Conservation (phyloP, 2,329 filamentous ascomycete genomes). For the Colletotrichum shisoi region DNA sequence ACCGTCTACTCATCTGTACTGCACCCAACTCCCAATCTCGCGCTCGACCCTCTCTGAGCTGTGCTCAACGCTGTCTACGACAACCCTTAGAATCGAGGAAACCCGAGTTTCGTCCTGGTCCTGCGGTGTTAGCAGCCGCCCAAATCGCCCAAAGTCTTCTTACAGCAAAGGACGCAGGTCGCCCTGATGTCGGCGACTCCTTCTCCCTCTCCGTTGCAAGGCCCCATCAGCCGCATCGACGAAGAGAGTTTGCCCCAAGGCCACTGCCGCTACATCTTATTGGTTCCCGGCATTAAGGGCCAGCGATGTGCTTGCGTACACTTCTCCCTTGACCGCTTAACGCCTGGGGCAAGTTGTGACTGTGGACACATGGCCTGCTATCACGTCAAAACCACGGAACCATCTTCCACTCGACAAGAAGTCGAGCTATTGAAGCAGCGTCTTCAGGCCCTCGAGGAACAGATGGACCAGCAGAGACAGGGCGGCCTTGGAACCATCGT, state of each 20-base stretch:
- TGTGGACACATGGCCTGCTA: slow-evolving; percentile 69
- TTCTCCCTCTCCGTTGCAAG: slow-evolving; percentile 44
- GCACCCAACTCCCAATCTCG: slow-evolving; percentile 8
- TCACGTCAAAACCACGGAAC: slow-evolving; percentile 60
- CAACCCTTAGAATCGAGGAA: background rate
- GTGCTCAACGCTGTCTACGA: background rate
- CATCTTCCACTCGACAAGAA: slow-evolving; percentile 55
- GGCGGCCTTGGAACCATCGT: slow-evolving; percentile 53
- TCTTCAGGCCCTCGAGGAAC: slow-evolving; percentile 55
- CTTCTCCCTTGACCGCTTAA: slow-evolving; percentile 62
- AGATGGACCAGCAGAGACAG: slow-evolving; percentile 50
- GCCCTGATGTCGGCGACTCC: slow-evolving; percentile 43
- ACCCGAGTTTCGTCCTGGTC: background rate
- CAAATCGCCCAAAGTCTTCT: background rate
- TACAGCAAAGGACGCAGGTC: background rate
- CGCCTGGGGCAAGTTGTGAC: slow-evolving; percentile 64
- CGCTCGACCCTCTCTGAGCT: slow-evolving; percentile 8
- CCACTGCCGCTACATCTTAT: slow-evolving; percentile 67
- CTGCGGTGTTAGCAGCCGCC: slow-evolving; percentile 23
- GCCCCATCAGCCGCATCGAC: slow-evolving; percentile 46
- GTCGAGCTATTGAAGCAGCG: slow-evolving; percentile 59
- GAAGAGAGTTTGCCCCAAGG: slow-evolving; percentile 62
- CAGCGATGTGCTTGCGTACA: slow-evolving; percentile 66
- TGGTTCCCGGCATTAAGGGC: slow-evolving; percentile 64
- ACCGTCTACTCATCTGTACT: slow-evolving; percentile 11